These are phyloP conservation scores for Metarhizium robertsii DNA, from an alignment of 2,329 filamentous ascomycete species.

Conservation along the genomic window DNA sequence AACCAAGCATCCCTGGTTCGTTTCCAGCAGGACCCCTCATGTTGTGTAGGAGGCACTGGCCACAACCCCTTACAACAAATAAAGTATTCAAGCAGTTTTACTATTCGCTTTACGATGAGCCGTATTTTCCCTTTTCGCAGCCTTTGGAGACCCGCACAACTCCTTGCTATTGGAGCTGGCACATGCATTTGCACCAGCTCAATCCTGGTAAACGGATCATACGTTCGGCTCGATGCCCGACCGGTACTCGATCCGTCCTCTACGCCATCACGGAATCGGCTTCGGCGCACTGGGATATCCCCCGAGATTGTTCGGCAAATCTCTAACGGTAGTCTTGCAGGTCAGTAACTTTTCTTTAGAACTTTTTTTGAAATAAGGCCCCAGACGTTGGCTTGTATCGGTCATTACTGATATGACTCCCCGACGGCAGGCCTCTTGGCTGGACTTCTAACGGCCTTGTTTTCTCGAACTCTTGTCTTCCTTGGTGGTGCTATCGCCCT, in stretches of 20 bases:
- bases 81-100: too few relatives aligned
- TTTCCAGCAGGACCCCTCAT: too few relatives aligned
- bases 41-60: too few relatives aligned
- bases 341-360: conserved; percentile 21
- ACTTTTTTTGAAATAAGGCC: not conserved
- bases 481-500: conserved; percentile 57
- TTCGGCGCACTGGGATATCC: conserved; percentile 9
- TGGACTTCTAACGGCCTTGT: conserved; percentile 57
- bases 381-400: not conserved
- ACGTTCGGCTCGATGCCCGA: conserved; percentile 21
- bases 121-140: not conserved
- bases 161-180: conserved; percentile 18
- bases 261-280: not conserved
- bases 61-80: too few relatives aligned
- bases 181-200: conserved; percentile 16
- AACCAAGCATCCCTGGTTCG: too few relatives aligned
- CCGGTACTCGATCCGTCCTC: not conserved
- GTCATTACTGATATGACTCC: not conserved
- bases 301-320: conserved; percentile 35
- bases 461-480: conserved; percentile 61
- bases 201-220: conserved; percentile 14
- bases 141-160: conserved; percentile 3
- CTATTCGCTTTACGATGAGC: not conserved
- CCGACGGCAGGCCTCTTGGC: conserved; percentile 43
- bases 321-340: conserved; percentile 44